Conservation (phyloP, 371 early-diverging fungal species). For the Mucor indicus region DNA sequence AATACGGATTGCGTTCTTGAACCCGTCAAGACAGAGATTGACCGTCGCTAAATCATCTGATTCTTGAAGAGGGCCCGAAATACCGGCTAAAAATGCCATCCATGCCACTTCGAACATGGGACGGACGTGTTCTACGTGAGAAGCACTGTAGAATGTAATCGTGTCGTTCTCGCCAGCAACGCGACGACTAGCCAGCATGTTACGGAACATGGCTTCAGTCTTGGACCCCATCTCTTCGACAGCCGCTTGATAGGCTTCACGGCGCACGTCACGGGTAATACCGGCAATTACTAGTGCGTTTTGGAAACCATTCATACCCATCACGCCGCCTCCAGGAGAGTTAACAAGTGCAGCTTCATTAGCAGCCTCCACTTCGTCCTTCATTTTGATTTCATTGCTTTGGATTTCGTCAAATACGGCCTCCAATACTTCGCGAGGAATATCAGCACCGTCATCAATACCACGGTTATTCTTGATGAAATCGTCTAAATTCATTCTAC, state of each 20-base stretch:
- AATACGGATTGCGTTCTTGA: slow-evolving; percentile 78
- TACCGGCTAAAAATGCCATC: slow-evolving; percentile 85
- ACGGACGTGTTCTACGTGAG: slow-evolving; percentile 85
- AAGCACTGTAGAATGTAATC: slow-evolving; percentile 64
- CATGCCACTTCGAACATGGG: slow-evolving; percentile 92
- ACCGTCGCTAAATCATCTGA: slow-evolving; percentile 72
- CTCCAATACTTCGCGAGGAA: slow-evolving; percentile 66
- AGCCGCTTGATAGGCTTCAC: slow-evolving; percentile 52
- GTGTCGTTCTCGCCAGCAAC: slow-evolving; percentile 43
- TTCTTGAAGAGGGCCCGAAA: slow-evolving; percentile 85
- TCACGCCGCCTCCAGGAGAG: slow-evolving; percentile 17
- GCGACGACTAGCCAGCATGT: slow-evolving; percentile 44
- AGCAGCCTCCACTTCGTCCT: slow-evolving; percentile 73
- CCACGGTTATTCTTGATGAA: slow-evolving; percentile 95
- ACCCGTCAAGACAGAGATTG: slow-evolving; percentile 71
- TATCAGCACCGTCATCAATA: slow-evolving; percentile 82
- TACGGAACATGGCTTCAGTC: slow-evolving; percentile 55
- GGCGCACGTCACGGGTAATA: slow-evolving; percentile 43
- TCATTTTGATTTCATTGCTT: slow-evolving; percentile 88
- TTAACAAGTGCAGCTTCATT: slow-evolving; percentile 34
- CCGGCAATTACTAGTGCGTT: slow-evolving; percentile 50
- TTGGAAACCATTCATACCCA: slow-evolving; percentile 44
- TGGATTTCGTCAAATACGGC: slow-evolving; percentile 81
- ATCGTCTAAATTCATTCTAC: slow-evolving; percentile 89
- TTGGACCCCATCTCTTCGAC: slow-evolving; percentile 59